These are phyloP conservation scores for Petunia secreta DNA, from an alignment of 257 asterid genomes.

Conservation along the genomic window DNA sequence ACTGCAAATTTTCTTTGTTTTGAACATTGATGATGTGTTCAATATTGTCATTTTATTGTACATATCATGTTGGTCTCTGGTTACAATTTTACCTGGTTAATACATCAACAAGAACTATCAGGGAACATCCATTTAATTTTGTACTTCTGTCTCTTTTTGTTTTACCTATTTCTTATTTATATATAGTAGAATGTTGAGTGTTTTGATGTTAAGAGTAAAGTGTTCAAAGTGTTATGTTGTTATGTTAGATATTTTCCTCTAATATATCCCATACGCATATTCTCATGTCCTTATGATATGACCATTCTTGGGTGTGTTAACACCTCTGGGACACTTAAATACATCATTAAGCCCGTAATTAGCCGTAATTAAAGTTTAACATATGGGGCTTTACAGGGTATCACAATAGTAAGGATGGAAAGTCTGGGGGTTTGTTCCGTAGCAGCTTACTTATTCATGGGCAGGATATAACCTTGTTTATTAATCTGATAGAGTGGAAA, in stretches of 20 bases:
- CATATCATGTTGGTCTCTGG: background rate
- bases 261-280: no score
- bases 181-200: constrained; percentile 5
- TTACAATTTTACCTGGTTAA: constrained; percentile 11
- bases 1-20: constrained; percentile 14
- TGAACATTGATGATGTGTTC: background rate
- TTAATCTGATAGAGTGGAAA: constrained; percentile 9
- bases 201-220: background rate
- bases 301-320: no score
- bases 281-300: no score
- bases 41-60: background rate
- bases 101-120: constrained; percentile 16
- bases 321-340: no score
- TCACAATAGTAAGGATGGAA: background rate
- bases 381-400: no score
- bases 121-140: no score
- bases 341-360: no score
- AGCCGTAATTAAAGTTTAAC: no score
- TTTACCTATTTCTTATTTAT: background rate
- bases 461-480: background rate
- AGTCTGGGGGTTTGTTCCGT: background rate
- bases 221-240: background rate
- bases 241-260: background rate
- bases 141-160: background rate
- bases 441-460: background rate